Evolutionary conservation across 176 grass and related monocot genomes (phyloP).

Genomic region (Elaeis guineensis): DNA sequence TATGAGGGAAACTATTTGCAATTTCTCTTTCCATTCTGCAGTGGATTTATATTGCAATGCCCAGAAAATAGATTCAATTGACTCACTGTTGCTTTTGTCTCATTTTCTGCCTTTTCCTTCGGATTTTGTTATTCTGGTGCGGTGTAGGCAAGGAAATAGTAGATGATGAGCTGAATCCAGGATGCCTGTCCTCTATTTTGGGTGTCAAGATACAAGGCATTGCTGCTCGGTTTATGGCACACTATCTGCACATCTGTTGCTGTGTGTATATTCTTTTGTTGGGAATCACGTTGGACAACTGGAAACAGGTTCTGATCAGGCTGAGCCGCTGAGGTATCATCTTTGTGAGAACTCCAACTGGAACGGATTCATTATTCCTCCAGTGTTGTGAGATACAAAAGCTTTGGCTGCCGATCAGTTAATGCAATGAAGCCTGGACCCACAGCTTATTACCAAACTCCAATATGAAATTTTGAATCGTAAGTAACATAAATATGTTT

Average conservation of each 20-base stretch:
- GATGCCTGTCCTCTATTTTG: constrained; percentile 83
- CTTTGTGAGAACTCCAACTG: neutral
- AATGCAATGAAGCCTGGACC: too few relatives aligned
- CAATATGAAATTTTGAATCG: too few relatives aligned
- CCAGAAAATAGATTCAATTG: neutral
- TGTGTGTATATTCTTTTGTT: constrained; percentile 88
- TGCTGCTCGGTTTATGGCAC: constrained; percentile 85
- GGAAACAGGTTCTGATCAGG: constrained; percentile 87
- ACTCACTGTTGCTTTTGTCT: neutral
- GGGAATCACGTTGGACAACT: constrained; percentile 97
- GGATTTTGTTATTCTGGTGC: constrained; percentile 18
- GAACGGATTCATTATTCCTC: too few relatives aligned
- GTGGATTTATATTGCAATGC: neutral
- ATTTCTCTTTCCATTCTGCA: neutral
- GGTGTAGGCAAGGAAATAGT: constrained; percentile 88
- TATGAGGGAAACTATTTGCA: constrained; percentile 1
- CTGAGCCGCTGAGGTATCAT: constrained; percentile 87
- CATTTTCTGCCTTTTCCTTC: constrained; percentile 8
- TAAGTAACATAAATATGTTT: too few relatives aligned
- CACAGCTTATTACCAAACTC: too few relatives aligned
- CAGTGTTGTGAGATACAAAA: neutral
- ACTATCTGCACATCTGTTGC: constrained; percentile 79
- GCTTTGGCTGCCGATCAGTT: neutral
- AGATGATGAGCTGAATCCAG: constrained; percentile 81
- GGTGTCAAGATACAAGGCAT: too few relatives aligned